These are phyloP conservation scores for Teratosphaeriaceae sp. DNA, from an alignment of 2,329 filamentous ascomycete species.

Conservation along the genomic window DNA sequence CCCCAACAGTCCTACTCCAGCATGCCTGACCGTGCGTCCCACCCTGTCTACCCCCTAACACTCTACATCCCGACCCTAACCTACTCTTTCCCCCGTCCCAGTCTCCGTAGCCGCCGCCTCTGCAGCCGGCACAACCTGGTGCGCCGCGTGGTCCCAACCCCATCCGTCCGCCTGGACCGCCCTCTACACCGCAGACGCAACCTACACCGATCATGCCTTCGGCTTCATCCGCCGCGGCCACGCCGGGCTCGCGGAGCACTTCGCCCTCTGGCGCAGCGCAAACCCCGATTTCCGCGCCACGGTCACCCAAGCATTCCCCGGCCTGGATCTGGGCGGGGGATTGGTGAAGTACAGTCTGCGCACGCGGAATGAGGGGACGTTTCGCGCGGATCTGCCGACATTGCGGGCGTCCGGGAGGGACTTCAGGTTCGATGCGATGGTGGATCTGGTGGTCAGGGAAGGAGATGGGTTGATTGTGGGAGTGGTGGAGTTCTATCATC, in stretches of 20 bases:
- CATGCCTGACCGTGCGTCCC: too few relatives aligned
- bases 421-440: background rate
- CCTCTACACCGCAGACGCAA: background rate
- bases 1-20: too few relatives aligned
- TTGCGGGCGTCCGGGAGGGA: background rate
- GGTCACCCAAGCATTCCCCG: background rate
- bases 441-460: constrained; percentile 1
- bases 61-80: background rate
- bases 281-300: background rate
- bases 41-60: background rate
- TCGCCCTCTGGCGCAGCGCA: constrained; percentile 1
- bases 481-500: constrained; percentile 3
- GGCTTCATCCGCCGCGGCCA: constrained; percentile 2
- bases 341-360: background rate
- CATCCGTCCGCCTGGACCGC: background rate
- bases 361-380: background rate
- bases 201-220: constrained; percentile 4
- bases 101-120: background rate
- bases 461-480: background rate
- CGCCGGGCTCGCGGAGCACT: background rate
- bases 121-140: background rate
- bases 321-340: background rate
- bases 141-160: background rate
- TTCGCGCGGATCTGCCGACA: background rate
- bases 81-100: background rate